These are phyloP conservation scores for Candida ortonii DNA, from an alignment of 805 yeast species.

Conservation along the genomic window DNA sequence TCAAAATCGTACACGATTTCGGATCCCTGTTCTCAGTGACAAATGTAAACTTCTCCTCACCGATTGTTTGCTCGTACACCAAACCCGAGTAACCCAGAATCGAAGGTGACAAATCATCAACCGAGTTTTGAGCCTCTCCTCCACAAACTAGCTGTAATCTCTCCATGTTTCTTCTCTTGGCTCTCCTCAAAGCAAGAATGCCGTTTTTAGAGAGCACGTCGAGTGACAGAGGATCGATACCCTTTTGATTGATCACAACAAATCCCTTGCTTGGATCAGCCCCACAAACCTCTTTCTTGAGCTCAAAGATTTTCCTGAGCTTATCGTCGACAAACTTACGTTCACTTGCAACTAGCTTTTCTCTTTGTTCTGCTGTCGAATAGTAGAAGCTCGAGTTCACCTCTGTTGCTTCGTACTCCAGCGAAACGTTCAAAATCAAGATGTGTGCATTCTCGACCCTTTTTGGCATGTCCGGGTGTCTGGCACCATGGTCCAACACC, in stretches of 20 bases:
- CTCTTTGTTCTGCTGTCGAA: conserved; percentile 94
- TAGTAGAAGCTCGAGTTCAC: conserved; percentile 95
- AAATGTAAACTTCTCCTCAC: conserved; percentile 96
- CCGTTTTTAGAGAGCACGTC: conserved; percentile 91
- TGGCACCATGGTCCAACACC: conserved; percentile 96
- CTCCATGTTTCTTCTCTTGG: conserved; percentile 99
- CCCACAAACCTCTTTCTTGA: conserved; percentile 89
- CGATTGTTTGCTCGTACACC: conserved; percentile 88
- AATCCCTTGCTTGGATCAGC: conserved; percentile 70
- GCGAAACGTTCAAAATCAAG: conserved; percentile 84
- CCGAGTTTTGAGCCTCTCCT: conserved; percentile 96
- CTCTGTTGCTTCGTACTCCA: conserved; percentile 97
- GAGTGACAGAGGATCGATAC: conserved; percentile 96
- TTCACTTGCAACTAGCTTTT: conserved; percentile 88
- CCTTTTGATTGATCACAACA: conserved; percentile 96
- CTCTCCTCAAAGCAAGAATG: conserved; percentile 93
- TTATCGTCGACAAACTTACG: conserved; percentile 93
- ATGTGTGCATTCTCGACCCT: conserved; percentile 78
- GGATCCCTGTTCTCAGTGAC: conserved; percentile 89
- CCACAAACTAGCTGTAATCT: conserved; percentile 94
- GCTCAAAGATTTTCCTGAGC: conserved; percentile 83
- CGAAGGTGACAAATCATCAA: conserved; percentile 80
- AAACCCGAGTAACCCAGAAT: conserved; percentile 85
- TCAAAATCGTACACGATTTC: conserved; percentile 84
- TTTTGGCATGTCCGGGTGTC: conserved; percentile 99